Evolutionary conservation across 2,329 filamentous ascomycete genomes (phyloP), one percentile per base, ranked within the genome.

Genomic region (Neocucurbitaria cava): DNA sequence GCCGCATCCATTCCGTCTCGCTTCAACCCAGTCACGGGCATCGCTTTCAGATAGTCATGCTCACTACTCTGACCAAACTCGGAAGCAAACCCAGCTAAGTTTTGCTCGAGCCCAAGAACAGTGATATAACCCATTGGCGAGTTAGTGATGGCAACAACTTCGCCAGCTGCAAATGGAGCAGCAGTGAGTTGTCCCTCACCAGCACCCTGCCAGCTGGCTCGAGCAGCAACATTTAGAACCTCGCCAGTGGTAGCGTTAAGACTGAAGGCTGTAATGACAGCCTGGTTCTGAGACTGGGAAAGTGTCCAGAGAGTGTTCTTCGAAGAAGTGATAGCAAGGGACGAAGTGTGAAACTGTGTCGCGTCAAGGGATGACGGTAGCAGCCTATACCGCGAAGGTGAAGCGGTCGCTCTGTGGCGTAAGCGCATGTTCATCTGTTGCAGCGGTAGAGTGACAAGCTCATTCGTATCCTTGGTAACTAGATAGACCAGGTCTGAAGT

Each of bases 261-360:
- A 3, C 28, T 52, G 38, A 65, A 67, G 13, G 54, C 64, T 0
- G 58, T 53, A 11, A 67, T 52, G 15, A 66, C 47, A 1, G 56
- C 58, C 49, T 62, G 56, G 1, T 39, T 42, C 7, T 45, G 17
- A 1, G 65, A 64, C 15, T 61, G 62, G 6, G 65, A 65, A 4
- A 68, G 52, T 1, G 65, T 62, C 62, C 64, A 68, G 15, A 68
- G 61, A 10, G 45, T 61, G 1, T 26, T 39, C 23, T 58, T 61
- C 3, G 65, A 65, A 9, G 62, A 54, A 13, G 57, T 55, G 7
- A 67, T 61, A 11, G 65, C 54, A 4, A 68, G 23, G 1, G 57
- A 54, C 2, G 57, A 47, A 1, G 65, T 64, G 2, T 46, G 56
- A 43, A 55, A 68, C 20, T 52, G 52, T 9, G 43, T 41, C 4